Base-by-base conservation (phyloP, 352 stramenopile genomes). In the Phytopythium litorale region DNA sequence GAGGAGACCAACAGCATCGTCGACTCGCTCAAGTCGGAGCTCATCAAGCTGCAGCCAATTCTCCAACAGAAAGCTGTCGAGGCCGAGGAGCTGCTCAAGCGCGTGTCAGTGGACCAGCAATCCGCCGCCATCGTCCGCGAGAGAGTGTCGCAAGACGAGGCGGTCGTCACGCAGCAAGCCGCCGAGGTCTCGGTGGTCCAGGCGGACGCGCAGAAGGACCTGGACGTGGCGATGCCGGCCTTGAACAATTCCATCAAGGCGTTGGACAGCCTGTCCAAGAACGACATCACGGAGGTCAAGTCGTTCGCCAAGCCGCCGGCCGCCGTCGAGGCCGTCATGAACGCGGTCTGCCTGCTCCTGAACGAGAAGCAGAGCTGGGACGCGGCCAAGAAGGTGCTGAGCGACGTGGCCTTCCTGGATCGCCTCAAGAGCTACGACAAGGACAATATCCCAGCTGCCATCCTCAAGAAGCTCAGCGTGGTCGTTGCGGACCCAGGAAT, bases 1-100 rank as follows among this genome's bases (percentile, higher is more conserved):
- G 88, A 97, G 33, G 96, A 98, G 61, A 98, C 96, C 9, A 98
- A 98, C 68, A 68, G 52, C 4, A 92, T 98, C 49, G 96, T 98
- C 9, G 94, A 98, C 58, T 91, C 87, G 4, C 76, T 98, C 3
- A 95, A 98, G 65, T 80, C 64, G 11, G 92, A 98, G 56, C 68
- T 98, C 6, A 96, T 94, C 21, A 72, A 94, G 61, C 66, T 98
- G n/a, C 89, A 98, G 71, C 96, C 96, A 0, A 76, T 98, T 38
- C 65, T 98, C 4, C 83, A 97, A 32, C 76, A 86, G 51, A 98
- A 98, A 60, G 83, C 88, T 0, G 76, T 89, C 16, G 94, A 98
- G 46, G 92, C 92, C 2, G 96, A 98, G 56, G 87, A 91, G 60
- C 67, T 98, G 48, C 71, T 98, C 15, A 93, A 96, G 64, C 81